Base-by-base conservation (phyloP, 2,329 filamentous ascomycete genomes). In the Hymenoscyphus fructigenus region DNA sequence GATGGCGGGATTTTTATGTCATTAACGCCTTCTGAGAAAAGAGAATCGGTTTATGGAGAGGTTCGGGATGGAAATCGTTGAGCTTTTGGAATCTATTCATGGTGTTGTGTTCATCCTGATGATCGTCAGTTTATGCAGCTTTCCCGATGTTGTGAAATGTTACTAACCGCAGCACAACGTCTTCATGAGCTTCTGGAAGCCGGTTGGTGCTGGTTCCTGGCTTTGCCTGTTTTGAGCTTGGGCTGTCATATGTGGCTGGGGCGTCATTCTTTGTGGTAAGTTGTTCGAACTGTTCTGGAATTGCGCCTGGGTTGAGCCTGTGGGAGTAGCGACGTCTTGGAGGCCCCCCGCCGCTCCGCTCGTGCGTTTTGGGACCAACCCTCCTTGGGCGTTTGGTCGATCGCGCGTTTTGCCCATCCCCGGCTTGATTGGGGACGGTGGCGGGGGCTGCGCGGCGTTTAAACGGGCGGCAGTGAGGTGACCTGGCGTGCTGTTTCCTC, bases 221-320 rank as follows among this genome's bases (percentile, higher is more conserved):
- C 82, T 83, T 70, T 83, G 83, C 71, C 77, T 81, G 75, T 79
- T 85, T 77, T 79, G 80, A 75, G 84, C 80, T 75, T 85, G 84
- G 70, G 83, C 81, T 67, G 82, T 84, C 81, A 87, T 82, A 66
- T 83, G 85, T 65, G 84, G 82, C 75, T 88, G 86, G 67, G 84
- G 82, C 67, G 84, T 85, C 75, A 85, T 84, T 69, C 84, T 83
- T 71, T 88, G 82, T 59, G 90, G 86, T 70, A 96, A 85, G 78
- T 97, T 95, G 78, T 92, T 91, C 75, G 91, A 91, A 81, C 92
- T 97, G 84, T 92, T 94, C 82, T 96, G 93, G 84, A 97, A 97
- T 77, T 97, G 94, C 71, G 94, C 94, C 79, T 96, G 92, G 69
- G 92, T 97, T 76, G 92, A 97, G 74, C 91, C 92, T 76, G 93